Base-by-base conservation (phyloP, 2,329 filamentous ascomycete genomes). In the Metarhizium robertsii region DNA sequence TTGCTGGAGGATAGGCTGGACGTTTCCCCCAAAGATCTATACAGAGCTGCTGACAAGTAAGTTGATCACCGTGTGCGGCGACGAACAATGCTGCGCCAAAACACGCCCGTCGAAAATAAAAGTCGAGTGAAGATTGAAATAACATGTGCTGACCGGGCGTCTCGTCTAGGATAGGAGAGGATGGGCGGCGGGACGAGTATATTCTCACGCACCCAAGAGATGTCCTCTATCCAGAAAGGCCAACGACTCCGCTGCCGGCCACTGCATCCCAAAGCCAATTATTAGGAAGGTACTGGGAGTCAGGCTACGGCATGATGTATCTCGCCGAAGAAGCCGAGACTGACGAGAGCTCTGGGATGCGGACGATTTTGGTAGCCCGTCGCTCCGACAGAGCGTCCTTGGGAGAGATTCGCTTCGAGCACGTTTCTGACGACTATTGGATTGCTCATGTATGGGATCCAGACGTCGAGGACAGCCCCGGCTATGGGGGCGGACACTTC, bases 1-100 rank as follows among this genome's bases (percentile, higher is more conserved):
- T 54, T 71, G 5, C 53, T 70, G 1, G 62, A 68, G n/a, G 68
- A 69, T 8, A 64, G 62, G 49, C 52, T 69, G 4, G 53, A 52
- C 0, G 56, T 68, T 7, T 52, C 61, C 0, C 25, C 50, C 0
- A 34, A 60, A 0, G 48, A 64, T 60, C 46, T 71, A 50, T 29
- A 29, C 20, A 25, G 30, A 14, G 2, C 30, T 50, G 47, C 47
- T 14, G 47, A 50, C 13, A n/a, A 30, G 47, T 50, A 32, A 25
- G 45, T 47, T 11, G 14, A 10, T 2, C 45, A 8, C 45, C 10
- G 10, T 47, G 45, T 29, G 8, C 45, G 10, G n/a, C 10, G 45
- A 18, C 45, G 1, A 47, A 4, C 6, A 3, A 10, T 18, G 18
- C 36, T 10, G 36, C 2, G 10, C 14, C 36, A 40, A 40, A 40